Percentiles rank a stretch among this genome's conserved stretches.
phyloP scores from a whole-genome alignment of 495 filamentous ascomycete species.

The Neurospora sp. region DNA sequence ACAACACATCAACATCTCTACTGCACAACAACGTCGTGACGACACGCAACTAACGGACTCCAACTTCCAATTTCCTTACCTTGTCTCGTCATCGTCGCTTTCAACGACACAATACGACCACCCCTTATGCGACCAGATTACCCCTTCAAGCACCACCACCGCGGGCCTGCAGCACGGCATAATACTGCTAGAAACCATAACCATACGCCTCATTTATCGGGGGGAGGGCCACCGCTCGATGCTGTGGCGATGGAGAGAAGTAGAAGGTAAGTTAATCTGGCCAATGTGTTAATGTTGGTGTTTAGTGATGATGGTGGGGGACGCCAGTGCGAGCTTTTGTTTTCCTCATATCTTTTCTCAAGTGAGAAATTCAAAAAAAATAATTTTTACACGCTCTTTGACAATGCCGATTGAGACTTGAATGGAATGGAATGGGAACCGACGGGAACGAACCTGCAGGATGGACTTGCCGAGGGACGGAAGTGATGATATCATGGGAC shows the following conservation, averaged over 20 bases:
- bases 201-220: background rate
- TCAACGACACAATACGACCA: background rate
- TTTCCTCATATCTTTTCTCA: background rate
- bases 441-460: background rate
- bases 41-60: background rate
- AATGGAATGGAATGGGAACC: background rate
- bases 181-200: background rate
- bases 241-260: conserved; percentile 19
- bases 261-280: conserved; percentile 25
- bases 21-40: background rate
- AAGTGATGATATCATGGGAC: background rate
- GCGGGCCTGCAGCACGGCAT: background rate
- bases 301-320: background rate
- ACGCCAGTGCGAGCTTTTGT: background rate
- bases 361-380: conserved; percentile 1
- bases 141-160: background rate
- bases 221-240: background rate
- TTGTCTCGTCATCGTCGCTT: background rate
- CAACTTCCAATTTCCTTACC: background rate
- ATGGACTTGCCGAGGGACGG: background rate
- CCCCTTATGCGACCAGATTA: background rate
- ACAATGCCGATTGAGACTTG: background rate
- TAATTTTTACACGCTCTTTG: too few species aligned
- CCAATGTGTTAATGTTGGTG: background rate
- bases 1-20: background rate